Conservation (phyloP, 495 filamentous ascomycete species). For the Pyrenula aspistea region DNA sequence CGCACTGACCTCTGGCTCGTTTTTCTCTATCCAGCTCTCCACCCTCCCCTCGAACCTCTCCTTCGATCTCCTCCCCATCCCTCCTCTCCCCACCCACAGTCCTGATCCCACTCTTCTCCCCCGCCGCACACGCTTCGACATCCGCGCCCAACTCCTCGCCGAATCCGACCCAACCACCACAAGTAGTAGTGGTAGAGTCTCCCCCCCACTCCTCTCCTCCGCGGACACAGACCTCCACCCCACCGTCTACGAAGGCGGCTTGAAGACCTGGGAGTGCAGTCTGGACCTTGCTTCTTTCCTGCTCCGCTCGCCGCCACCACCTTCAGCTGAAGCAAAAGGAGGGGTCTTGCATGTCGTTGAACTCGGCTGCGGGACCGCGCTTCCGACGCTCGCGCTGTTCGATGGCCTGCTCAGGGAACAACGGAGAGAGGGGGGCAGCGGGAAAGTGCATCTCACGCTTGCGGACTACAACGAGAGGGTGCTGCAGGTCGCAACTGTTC, state of each 20-base stretch:
- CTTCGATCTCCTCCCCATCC: conserved; percentile 50
- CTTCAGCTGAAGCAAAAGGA: conserved; percentile 5
- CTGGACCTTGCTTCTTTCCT: conserved; percentile 73
- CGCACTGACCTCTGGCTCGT: too few relatives aligned
- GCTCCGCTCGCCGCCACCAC: conserved; percentile 4
- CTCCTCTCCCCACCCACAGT: conserved; percentile 13
- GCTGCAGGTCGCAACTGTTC: conserved; percentile 73
- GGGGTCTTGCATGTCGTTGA: conserved; percentile 16
- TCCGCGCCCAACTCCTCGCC: conserved; percentile 86
- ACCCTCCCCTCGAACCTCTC: conserved; percentile 68
- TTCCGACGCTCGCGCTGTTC: conserved; percentile 71
- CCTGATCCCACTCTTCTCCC: conserved; percentile 42
- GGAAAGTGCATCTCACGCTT: conserved; percentile 50
- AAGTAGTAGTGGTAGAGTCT: too few relatives aligned
- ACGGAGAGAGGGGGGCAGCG: conserved; percentile 4
- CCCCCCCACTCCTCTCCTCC: not conserved
- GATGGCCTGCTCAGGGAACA: conserved; percentile 44
- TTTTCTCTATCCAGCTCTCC: conserved; percentile 42
- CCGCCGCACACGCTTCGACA: conserved; percentile 85
- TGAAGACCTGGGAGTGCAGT: conserved; percentile 97
- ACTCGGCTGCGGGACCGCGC: conserved; percentile 84
- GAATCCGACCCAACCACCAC: conserved; percentile 47
- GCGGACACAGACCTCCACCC: conserved; percentile 56
- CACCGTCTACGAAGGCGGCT: conserved; percentile 92
- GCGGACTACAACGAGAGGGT: conserved; percentile 87